Conservation (phyloP, 208 protist species). For the Trichomonas gallinae region DNA sequence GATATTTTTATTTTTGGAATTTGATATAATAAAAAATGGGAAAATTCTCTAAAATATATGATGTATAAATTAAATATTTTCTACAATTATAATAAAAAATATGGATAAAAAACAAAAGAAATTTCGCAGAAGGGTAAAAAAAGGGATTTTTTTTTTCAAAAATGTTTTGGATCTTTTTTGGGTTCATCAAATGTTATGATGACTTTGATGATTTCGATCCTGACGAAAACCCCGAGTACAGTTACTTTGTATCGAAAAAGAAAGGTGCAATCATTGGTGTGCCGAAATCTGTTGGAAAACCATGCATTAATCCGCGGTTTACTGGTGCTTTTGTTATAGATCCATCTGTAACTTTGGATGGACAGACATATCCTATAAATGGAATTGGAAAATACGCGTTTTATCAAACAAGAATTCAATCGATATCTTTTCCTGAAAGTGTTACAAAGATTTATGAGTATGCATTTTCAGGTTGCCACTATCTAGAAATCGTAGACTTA, state of each 20-base stretch:
- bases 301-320: neutral
- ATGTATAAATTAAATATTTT: no score
- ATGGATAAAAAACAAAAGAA: no score
- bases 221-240: neutral
- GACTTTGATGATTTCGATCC: neutral
- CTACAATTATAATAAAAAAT: no score
- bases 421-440: neutral
- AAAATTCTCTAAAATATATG: no score
- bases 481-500: neutral
- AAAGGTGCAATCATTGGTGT: neutral
- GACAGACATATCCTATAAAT: neutral
- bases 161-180: neutral
- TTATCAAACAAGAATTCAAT: neutral
- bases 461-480: neutral
- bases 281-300: neutral
- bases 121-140: no score
- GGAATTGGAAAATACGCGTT: neutral
- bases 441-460: neutral
- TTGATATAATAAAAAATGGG: no score
- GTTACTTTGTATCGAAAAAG: neutral
- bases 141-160: neutral
- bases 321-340: neutral
- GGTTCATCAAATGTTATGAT: neutral
- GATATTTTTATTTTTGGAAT: no score
- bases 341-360: neutral